Evolutionary conservation across 331 rosid species (phyloP).

Genomic region (Rosa hybrid): DNA sequence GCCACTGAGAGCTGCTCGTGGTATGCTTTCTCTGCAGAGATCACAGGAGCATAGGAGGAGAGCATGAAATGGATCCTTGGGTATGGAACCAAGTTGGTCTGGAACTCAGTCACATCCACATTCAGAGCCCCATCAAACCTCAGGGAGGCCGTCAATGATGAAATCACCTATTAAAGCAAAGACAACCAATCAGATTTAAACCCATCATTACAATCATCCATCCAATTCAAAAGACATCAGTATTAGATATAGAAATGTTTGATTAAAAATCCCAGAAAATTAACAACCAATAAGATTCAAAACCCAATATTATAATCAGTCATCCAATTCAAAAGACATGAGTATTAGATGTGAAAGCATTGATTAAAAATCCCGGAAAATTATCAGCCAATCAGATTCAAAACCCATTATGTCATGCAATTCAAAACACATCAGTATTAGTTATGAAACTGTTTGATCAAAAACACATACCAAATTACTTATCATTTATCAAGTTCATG

Average conservation of each 20-base stretch:
- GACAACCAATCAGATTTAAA: neutral
- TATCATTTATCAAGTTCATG: neutral
- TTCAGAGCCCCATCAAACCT: constrained; percentile 88
- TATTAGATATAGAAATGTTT: neutral
- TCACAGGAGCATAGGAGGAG: constrained; percentile 81
- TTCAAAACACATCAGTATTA: neutral
- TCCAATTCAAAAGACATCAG: neutral
- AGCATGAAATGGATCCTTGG: constrained; percentile 91
- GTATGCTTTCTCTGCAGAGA: constrained; percentile 81
- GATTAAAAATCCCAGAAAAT: neutral
- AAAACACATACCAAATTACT: too few relatives aligned
- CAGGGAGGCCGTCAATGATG: constrained; percentile 77
- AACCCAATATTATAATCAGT: neutral
- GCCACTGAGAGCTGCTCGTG: constrained; percentile 84
- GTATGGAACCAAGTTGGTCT: constrained; percentile 83
- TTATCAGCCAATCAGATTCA: neutral
- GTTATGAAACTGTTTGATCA: too few relatives aligned
- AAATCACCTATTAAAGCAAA: constrained; percentile 56
- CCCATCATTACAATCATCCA: neutral
- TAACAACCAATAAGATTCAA: neutral
- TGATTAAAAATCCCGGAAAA: too few relatives aligned
- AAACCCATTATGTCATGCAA: neutral
- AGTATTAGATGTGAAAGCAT: neutral
- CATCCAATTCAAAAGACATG: neutral
- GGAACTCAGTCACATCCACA: constrained; percentile 81